A percentile compares a stretch with the other conserved stretches of the same genome.
Evolutionary conservation across 306 rosid genomes (phyloP).

Genomic region (Prunus kanzakura): DNA sequence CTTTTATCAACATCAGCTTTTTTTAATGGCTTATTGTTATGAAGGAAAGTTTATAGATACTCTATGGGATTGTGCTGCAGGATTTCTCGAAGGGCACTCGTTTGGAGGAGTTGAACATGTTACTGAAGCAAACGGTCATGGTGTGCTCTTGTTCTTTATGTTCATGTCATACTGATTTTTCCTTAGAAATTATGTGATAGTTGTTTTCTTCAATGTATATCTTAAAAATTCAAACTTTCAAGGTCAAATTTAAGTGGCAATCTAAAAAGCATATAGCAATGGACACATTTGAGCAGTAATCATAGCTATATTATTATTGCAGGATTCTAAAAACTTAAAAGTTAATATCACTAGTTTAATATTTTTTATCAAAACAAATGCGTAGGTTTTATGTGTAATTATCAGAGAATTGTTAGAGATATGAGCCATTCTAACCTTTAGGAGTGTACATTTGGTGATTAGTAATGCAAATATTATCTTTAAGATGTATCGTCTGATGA

Average conservation of each 20-base stretch:
- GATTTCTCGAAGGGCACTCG: constrained; percentile 90
- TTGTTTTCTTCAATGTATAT: background rate
- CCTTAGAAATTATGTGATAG: background rate
- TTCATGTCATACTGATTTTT: background rate
- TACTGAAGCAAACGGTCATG: constrained; percentile 90
- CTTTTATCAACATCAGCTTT: constrained; percentile 6
- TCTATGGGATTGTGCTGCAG: constrained; percentile 51
- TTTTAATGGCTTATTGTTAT: constrained; percentile 15
- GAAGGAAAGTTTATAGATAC: constrained; percentile 14
- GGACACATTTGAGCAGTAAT: background rate
- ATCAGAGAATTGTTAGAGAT: background rate
- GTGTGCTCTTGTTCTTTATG: constrained; percentile 40
- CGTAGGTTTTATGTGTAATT: background rate
- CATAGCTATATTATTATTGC: background rate
- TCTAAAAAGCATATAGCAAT: background rate
- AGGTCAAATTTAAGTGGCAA: background rate
- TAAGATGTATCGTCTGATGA: background rate
- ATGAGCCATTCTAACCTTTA: background rate
- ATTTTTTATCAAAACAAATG: background rate
- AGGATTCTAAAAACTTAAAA: background rate
- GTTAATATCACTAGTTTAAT: background rate
- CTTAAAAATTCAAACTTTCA: background rate
- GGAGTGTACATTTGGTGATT: background rate
- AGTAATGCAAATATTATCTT: background rate
- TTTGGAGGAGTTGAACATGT: constrained; percentile 89